These are phyloP conservation scores for Penicillium aurantiogriseum DNA, from an alignment of 2,329 filamentous ascomycete genomes.

Conservation along the genomic window DNA sequence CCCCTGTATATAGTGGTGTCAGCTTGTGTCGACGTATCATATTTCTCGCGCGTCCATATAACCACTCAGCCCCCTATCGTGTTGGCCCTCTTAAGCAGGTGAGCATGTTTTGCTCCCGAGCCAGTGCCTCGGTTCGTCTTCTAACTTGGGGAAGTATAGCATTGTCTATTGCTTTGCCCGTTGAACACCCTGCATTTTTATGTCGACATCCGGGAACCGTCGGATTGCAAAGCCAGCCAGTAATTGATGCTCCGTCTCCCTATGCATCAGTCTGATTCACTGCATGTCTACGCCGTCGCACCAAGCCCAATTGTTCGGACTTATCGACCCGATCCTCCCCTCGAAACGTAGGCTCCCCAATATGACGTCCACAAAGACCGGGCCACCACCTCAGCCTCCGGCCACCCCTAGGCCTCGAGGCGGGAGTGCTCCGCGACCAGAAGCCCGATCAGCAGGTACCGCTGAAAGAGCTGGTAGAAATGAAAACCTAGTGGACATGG, in stretches of 20 bases:
- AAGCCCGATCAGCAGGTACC: conserved; percentile 34
- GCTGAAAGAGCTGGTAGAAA: conserved; percentile 31
- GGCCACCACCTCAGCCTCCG: conserved; percentile 12
- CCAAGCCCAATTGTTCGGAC: conserved; percentile 38
- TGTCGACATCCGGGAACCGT: conserved; percentile 8
- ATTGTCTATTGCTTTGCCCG: not conserved
- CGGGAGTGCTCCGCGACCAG: conserved; percentile 13
- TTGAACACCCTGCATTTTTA: not conserved
- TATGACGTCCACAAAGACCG: conserved; percentile 22
- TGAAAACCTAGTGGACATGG: conserved; percentile 37
- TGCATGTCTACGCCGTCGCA: conserved; percentile 30
- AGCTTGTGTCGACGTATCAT: conserved; percentile 1
- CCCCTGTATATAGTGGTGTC: conserved; percentile 21
- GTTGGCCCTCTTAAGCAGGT: conserved; percentile 7
- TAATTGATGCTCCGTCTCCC: conserved; percentile 19
- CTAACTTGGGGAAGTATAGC: conserved; percentile 9
- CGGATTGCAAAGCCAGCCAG: conserved; percentile 21
- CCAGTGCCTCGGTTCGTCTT: not conserved
- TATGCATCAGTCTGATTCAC: conserved; percentile 32
- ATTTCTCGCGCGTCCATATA: conserved; percentile 3
- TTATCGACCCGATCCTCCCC: conserved; percentile 30
- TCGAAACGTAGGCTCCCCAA: conserved; percentile 24
- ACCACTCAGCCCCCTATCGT: not conserved
- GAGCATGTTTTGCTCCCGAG: conserved; percentile 2
- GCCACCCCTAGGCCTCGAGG: conserved; percentile 14